Evolutionary conservation across 495 filamentous ascomycete species (phyloP).

Genomic region (Letharia lupina): DNA sequence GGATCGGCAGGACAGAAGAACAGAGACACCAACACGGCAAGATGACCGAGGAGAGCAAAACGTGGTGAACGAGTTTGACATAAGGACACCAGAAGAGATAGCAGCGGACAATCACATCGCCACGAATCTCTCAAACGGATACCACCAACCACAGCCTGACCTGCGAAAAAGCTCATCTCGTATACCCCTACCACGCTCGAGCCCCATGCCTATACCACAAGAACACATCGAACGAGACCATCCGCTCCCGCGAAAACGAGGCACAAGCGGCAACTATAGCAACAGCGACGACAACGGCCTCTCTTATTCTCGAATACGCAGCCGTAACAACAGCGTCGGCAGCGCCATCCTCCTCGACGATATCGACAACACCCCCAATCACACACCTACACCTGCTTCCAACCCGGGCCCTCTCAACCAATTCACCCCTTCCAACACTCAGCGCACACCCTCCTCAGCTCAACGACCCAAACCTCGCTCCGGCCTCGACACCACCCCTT

Average conservation of each 20-base stretch:
- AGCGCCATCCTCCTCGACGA: constrained; percentile 49
- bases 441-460: constrained; percentile 22
- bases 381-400: constrained; percentile 38
- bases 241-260: constrained; percentile 54
- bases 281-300: constrained; percentile 53
- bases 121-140: constrained; percentile 33
- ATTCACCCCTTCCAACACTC: constrained; percentile 25
- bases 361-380: constrained; percentile 31
- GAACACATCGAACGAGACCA: constrained; percentile 64
- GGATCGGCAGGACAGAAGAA: constrained; percentile 28
- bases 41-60: constrained; percentile 35
- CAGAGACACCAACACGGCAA: constrained; percentile 39
- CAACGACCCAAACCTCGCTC: constrained; percentile 26
- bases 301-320: constrained; percentile 51
- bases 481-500: not conserved
- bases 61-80: constrained; percentile 51
- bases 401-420: constrained; percentile 36
- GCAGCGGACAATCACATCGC: constrained; percentile 51
- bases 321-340: constrained; percentile 63
- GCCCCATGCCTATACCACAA: constrained; percentile 64
- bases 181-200: constrained; percentile 75
- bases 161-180: constrained; percentile 53
- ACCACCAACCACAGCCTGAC: constrained; percentile 30
- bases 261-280: constrained; percentile 35
- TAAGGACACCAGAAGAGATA: constrained; percentile 73